Conservation (phyloP, 495 filamentous ascomycete species). For the Penicillium daleae region DNA sequence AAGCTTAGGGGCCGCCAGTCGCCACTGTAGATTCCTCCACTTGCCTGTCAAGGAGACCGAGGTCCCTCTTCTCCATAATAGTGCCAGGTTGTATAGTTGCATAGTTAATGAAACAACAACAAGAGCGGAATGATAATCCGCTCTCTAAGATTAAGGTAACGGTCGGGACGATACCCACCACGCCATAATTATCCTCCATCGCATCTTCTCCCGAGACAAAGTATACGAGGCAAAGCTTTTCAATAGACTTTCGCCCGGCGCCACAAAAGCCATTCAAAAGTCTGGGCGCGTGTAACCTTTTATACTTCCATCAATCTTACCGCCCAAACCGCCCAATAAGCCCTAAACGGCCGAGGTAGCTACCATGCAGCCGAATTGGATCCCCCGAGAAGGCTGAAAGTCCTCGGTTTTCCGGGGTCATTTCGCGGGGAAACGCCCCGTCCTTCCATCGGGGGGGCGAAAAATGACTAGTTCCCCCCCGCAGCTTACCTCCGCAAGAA, state of each 20-base stretch:
- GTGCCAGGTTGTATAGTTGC: not conserved
- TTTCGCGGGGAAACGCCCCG: conserved; percentile 11
- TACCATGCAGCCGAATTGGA: conserved; percentile 12
- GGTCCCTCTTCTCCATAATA: not conserved
- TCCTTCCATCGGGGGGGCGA: conserved; percentile 12
- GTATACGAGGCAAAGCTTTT: conserved; percentile 11
- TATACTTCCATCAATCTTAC: conserved; percentile 4
- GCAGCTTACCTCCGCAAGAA: conserved; percentile 16
- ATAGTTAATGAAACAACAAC: not conserved
- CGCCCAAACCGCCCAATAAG: not conserved
- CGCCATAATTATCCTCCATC: not conserved
- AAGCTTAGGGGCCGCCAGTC: not conserved
- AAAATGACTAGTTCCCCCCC: conserved; percentile 4
- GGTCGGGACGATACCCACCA: not conserved
- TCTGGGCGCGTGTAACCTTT: conserved; percentile 11
- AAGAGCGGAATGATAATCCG: not conserved
- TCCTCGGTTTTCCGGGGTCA: conserved; percentile 7
- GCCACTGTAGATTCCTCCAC: not conserved
- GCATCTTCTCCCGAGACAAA: not conserved
- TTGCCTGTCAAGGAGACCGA: not conserved
- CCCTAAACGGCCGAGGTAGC: conserved; percentile 5
- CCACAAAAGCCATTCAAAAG: conserved; percentile 7
- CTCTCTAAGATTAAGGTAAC: not conserved
- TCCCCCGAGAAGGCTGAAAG: not conserved
- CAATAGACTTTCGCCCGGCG: conserved; percentile 9